Conservation (phyloP, 306 rosid species). For the Mimosa pudica region DNA sequence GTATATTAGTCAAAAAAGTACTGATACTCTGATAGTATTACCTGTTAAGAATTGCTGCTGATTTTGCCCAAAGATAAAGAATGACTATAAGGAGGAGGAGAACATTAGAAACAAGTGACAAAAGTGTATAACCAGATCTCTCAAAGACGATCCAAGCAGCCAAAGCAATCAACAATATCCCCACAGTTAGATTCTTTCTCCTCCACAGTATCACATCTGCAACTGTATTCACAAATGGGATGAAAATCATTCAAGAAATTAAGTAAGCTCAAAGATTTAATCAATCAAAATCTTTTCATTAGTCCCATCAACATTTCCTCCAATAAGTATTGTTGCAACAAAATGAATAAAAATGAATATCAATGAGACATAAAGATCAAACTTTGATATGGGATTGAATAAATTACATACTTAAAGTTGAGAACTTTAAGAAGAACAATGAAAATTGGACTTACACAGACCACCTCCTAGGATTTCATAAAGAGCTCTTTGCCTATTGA, state of each 20-base stretch:
- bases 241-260: conserved; percentile 34
- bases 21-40: conserved; percentile 20
- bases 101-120: conserved; percentile 86
- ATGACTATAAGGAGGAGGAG: conserved; percentile 82
- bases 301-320: background rate
- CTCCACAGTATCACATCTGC: conserved; percentile 96
- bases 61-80: conserved; percentile 95
- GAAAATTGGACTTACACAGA: conserved; percentile 56
- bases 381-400: background rate
- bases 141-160: conserved; percentile 90
- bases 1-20: conserved; percentile 19
- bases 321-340: background rate
- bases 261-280: conserved; percentile 24
- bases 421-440: conserved; percentile 25
- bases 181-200: conserved; percentile 63
- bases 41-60: conserved; percentile 96
- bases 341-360: conserved; percentile 27
- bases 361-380: background rate
- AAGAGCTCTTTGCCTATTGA: conserved; percentile 62
- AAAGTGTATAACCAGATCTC: conserved; percentile 86
- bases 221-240: conserved; percentile 52
- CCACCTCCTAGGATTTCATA: conserved; percentile 87
- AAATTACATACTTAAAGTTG: background rate
- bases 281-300: conserved; percentile 4
- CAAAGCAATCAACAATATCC: conserved; percentile 62